These are phyloP conservation scores for Sutorius eximius DNA, from an alignment of 1,284 basidiomycete genomes.

Conservation along the genomic window DNA sequence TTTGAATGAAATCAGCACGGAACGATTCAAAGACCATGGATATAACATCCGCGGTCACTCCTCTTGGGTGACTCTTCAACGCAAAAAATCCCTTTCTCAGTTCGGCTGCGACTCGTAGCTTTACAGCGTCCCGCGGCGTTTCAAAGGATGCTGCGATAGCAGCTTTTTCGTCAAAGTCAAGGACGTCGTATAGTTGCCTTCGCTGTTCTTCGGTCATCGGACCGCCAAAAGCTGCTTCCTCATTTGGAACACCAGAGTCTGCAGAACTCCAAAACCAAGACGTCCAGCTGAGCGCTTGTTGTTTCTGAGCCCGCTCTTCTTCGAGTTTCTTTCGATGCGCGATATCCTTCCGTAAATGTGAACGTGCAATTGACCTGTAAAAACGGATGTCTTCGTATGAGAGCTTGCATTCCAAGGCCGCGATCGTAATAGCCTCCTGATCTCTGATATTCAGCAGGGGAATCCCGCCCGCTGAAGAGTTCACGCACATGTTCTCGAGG, in stretches of 20 bases:
- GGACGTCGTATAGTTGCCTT: slow-evolving; percentile 88
- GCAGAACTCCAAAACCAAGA: slow-evolving; percentile 85
- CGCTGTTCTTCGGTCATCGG: slow-evolving; percentile 91
- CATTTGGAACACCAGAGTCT: slow-evolving; percentile 36
- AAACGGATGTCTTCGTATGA: slow-evolving; percentile 97
- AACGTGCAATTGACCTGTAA: slow-evolving; percentile 94
- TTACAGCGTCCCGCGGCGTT: slow-evolving; percentile 80
- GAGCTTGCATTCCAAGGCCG: slow-evolving; percentile 78
- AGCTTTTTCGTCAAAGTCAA: slow-evolving; percentile 91
- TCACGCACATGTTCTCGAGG: slow-evolving; percentile 47
- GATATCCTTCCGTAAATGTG: slow-evolving; percentile 84
- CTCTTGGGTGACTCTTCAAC: slow-evolving; percentile 71
- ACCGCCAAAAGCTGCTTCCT: slow-evolving; percentile 59
- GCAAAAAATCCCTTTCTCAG: slow-evolving; percentile 88
- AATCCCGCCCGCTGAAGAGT: neutral
- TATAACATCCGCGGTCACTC: slow-evolving; percentile 69
- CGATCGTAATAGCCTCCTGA: slow-evolving; percentile 65
- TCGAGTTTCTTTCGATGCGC: slow-evolving; percentile 69
- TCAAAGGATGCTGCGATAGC: slow-evolving; percentile 69
- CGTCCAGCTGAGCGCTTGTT: slow-evolving; percentile 64
- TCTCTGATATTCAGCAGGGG: slow-evolving; percentile 8
- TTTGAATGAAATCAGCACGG: slow-evolving; percentile 82
- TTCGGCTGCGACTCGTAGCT: slow-evolving; percentile 74
- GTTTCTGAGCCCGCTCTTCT: slow-evolving; percentile 60
- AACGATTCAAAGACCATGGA: slow-evolving; percentile 90